phyloP scores from a whole-genome alignment of 1,139 yeast genomes.

The Debaryomyces fabryi region DNA sequence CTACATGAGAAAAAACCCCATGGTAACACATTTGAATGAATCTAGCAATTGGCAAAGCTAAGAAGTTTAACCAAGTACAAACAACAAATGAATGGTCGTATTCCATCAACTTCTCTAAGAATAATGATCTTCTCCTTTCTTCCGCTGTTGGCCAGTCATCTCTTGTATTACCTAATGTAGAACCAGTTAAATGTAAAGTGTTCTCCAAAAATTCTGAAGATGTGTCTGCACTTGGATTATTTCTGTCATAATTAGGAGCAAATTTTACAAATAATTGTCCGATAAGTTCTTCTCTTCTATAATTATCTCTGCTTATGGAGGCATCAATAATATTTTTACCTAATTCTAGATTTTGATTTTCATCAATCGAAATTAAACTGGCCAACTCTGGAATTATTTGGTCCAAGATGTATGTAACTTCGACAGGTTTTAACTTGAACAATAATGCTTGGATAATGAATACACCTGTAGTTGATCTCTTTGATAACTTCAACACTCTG shows the following conservation, averaged over 20 bases:
- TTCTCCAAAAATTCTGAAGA: conserved; percentile 62
- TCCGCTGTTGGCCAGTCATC: conserved; percentile 94
- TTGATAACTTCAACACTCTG: conserved; percentile 69
- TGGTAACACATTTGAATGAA: conserved; percentile 76
- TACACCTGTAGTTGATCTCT: conserved; percentile 79
- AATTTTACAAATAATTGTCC: conserved; percentile 61
- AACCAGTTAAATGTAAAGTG: conserved; percentile 60
- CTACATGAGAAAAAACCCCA: conserved; percentile 86
- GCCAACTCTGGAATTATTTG: conserved; percentile 69
- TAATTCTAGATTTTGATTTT: conserved; percentile 65
- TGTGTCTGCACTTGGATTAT: conserved; percentile 40
- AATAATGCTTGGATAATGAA: conserved; percentile 76
- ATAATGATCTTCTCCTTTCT: conserved; percentile 78
- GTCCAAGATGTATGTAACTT: conserved; percentile 66
- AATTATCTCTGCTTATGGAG: conserved; percentile 59
- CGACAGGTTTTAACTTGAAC: conserved; percentile 60
- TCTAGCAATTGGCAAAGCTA: conserved; percentile 60
- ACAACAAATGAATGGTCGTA: conserved; percentile 64
- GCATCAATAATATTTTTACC: conserved; percentile 72
- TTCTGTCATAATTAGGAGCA: conserved; percentile 48
- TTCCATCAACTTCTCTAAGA: conserved; percentile 69
- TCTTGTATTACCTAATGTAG: conserved; percentile 78
- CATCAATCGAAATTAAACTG: conserved; percentile 53
- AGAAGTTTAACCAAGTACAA: conserved; percentile 60
- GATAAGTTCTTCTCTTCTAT: conserved; percentile 67